Percentiles rank a stretch among this genome's conserved stretches.
These are phyloP conservation scores for Beauveria varroae DNA, from an alignment of 2,329 filamentous ascomycete genomes.

Conservation along the genomic window DNA sequence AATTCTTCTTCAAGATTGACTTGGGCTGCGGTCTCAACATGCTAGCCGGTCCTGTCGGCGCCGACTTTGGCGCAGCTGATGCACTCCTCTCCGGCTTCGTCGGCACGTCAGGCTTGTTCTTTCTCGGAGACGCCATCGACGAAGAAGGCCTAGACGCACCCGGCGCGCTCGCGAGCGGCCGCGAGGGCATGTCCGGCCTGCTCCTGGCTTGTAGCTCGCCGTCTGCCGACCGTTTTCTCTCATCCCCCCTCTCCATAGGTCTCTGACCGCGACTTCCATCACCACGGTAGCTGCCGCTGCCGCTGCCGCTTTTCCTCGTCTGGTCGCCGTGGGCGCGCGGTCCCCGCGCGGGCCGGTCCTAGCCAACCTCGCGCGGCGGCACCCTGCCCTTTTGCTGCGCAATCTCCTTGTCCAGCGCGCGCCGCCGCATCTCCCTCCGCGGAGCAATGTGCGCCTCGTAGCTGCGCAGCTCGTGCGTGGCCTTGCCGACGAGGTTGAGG, in stretches of 20 bases:
- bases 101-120: background rate
- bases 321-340: background rate
- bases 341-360: background rate
- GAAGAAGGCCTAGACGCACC: background rate
- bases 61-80: background rate
- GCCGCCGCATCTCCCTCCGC: constrained; percentile 14
- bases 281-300: background rate
- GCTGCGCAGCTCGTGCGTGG: constrained; percentile 15
- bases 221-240: background rate
- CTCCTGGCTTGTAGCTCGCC: background rate
- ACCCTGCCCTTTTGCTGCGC: background rate
- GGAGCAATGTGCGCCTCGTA: constrained; percentile 19
- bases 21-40: background rate
- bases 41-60: background rate
- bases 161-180: background rate
- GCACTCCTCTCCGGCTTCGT: background rate
- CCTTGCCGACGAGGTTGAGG: constrained; percentile 16
- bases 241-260: background rate
- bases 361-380: background rate
- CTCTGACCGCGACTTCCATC: background rate
- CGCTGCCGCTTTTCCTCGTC: too few relatives aligned
- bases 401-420: constrained; percentile 14
- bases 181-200: background rate
- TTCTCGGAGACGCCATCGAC: background rate
- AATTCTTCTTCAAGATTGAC: constrained; percentile 4